phyloP scores from a whole-genome alignment of 345 rosid species.

The Erucastrum elatum region DNA sequence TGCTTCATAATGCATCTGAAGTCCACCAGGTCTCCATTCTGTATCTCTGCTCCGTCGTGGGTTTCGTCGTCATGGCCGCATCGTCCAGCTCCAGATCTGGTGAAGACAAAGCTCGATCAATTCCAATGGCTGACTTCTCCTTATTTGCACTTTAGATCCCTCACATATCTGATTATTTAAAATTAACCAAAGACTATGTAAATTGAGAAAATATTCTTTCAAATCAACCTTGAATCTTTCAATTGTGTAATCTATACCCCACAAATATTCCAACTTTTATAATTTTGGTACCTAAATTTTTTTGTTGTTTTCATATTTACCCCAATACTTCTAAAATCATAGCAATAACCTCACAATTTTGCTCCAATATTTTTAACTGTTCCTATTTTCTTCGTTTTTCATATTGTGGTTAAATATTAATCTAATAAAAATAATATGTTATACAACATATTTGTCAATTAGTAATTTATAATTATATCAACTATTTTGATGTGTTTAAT shows the following conservation, averaged over 20 bases:
- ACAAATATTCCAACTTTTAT: background rate
- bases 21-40: too few relatives aligned
- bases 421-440: too few relatives aligned
- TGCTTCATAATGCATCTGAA: too few relatives aligned
- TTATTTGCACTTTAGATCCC: background rate
- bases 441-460: too few relatives aligned
- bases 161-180: background rate
- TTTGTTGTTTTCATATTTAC: background rate
- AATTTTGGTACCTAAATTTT: background rate
- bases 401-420: too few relatives aligned
- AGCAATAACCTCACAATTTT: background rate
- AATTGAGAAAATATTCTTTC: too few relatives aligned
- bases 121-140: background rate
- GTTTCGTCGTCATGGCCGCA: background rate
- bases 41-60: too few relatives aligned
- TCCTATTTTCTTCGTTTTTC: too few relatives aligned
- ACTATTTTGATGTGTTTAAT: too few relatives aligned
- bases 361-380: background rate
- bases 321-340: background rate
- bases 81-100: too few relatives aligned
- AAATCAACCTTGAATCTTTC: background rate
- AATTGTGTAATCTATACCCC: background rate
- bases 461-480: too few relatives aligned
- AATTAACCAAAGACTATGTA: too few relatives aligned
- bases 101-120: background rate